Base-by-base conservation (phyloP, 2,329 filamentous ascomycete species). In the Neobulgaria alba region DNA sequence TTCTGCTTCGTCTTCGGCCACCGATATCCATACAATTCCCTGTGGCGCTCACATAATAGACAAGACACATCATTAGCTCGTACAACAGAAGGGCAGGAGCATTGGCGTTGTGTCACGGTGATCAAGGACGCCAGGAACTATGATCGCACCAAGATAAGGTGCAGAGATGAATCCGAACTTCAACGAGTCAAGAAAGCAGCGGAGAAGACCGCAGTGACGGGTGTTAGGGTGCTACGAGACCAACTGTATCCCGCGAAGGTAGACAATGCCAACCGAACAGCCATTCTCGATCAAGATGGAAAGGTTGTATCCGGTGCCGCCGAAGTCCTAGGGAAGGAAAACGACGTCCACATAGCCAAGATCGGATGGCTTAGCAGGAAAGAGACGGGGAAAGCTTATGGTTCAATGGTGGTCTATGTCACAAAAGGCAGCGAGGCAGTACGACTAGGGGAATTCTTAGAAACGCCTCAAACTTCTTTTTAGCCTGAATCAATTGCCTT, bases 161-260 rank as follows among this genome's bases (percentile, higher is more conserved):
- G 49, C 37, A 31, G 49, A 37, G 36, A 53, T 36, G 42, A 53
- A 30, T 31, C 31, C 5, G 48, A 54, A 39, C 46, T 48, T 18
- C 29, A 43, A 15, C 16, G 41, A 26, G 41, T 56, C 15, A 55
- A 54, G 37, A 19, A 44, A 33, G 36, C 40, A 29, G 35, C 42
- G 15, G 41, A 48, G 39, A 44, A 30, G 17, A 53, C 36, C 14
- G 10, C 45, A 15, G 40, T 40, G 15, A 23, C 12, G n/a, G 52
- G 50, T 30, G 50, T 38, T 29, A 41, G 48, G 29, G 42, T 53
- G 9, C 38, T 49, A 19, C 42, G 44, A 29, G 46, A 57, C 37
- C 41, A 56, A 14, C 40, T 55, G 7, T 56, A 55, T 38, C 52
- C 43, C 8, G 29, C 33, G 17, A 39, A 39, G 14, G 29, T 39